A percentile compares a stretch with the other conserved stretches of the same genome.
These are phyloP conservation scores for Lycium ferocissimum DNA, from an alignment of 257 asterid species.

Conservation along the genomic window DNA sequence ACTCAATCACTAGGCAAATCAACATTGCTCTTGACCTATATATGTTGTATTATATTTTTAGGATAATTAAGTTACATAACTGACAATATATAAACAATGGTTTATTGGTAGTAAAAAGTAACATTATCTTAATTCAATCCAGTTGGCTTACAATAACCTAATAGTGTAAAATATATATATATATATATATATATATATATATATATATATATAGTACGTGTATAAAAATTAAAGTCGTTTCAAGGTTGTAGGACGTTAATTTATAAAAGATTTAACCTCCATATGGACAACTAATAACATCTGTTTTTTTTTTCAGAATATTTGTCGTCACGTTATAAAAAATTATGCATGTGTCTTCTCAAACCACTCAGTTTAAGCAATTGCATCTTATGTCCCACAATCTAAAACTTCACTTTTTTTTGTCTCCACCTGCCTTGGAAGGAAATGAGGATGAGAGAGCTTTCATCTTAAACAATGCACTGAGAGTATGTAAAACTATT, in stretches of 20 bases:
- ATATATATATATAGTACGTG: neutral
- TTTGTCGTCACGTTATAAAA: neutral
- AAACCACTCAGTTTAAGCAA: neutral
- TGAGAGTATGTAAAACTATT: neutral
- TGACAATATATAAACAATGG: too few species aligned
- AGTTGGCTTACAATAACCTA: neutral
- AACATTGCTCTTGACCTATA: neutral
- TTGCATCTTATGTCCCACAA: neutral
- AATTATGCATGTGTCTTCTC: conserved; percentile 23
- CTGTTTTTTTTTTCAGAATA: neutral
- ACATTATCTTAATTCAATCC: neutral
- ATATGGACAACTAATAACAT: conserved; percentile 18
- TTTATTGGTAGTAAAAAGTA: neutral
- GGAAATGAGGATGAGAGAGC: neutral
- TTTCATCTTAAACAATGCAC: neutral
- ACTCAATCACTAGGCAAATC: neutral
- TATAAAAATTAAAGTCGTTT: neutral
- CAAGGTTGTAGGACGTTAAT: neutral
- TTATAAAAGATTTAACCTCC: neutral
- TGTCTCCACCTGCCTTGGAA: neutral
- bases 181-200: too few species aligned
- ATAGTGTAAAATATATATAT: too few species aligned
- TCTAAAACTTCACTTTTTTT: neutral
- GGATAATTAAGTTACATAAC: neutral
- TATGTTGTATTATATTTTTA: neutral